Base-by-base conservation (phyloP, 73 alveolate species). In the Tetrahymena thermophila region DNA sequence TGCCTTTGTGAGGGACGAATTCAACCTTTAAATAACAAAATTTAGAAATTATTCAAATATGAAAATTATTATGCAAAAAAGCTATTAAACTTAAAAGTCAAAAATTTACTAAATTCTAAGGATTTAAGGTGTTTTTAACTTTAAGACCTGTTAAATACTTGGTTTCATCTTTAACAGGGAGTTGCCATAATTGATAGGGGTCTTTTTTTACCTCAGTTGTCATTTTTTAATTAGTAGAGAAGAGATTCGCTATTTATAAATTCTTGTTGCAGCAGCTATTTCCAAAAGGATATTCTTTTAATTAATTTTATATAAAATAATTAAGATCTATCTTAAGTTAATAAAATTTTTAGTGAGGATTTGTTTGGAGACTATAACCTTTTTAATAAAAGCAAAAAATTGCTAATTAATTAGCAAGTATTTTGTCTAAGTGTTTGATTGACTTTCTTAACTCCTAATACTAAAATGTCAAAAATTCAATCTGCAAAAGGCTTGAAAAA, bases 1-100 rank as follows among this genome's bases (percentile, higher is more conserved):
- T 85, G 3, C 97, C 97, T 71, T 85, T 95, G 31, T 85, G 93
- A 19, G 97, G 97, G 34, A 95, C 57, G 35, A 95, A 95, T 95
- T 71, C 89, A 71, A 71, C 89, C 89, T 71, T 9, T 71, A 25
- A 71, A 25, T 71, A 25, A 71, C 8, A 71, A 11, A 71, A 71
- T 71, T 71, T 19, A 19, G 28, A 50, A 50, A 11, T 50, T 50
- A 50, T 0, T 50, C 15, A 1, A 50, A 25, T 10, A 8, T 10
- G 15, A 2, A 15, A 50, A 50, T 21, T 9, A 42, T 11, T 19
- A 21, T 21, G 28, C 28, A 1, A 50, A 19, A 42, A 50, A 50
- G 1, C 83, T 50, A 50, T 40, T 40, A 56, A 71, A 19, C 17
- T 25, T n/a, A 3, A 13, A 71, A 25, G 37, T 23, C n/a, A 71